A percentile compares a stretch with the other conserved stretches of the same genome.
phyloP scores from a whole-genome alignment of 805 yeast species.

The Lachancea dasiensis region DNA sequence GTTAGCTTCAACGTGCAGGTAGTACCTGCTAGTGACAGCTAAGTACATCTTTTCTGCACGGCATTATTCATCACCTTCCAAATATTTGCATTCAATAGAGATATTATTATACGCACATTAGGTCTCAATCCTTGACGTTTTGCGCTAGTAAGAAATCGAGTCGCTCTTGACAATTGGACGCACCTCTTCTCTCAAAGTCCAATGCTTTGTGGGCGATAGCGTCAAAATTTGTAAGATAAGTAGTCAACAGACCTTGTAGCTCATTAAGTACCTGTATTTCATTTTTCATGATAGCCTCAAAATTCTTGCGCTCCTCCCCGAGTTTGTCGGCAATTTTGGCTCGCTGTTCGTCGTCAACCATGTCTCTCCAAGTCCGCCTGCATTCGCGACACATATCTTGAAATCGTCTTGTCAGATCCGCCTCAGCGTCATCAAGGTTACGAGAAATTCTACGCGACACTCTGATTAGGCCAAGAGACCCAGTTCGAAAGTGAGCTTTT shows the following conservation, averaged over 20 bases:
- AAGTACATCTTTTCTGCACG: too few species aligned
- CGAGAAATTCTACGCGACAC: not conserved
- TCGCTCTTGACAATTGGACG: not conserved
- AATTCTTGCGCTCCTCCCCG: conserved; percentile 11
- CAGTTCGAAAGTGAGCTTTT: not conserved
- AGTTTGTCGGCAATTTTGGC: conserved; percentile 14
- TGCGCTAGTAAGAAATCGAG: not conserved
- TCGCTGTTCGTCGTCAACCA: conserved; percentile 17
- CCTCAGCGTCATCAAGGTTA: not conserved
- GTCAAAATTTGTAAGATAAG: not conserved
- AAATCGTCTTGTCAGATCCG: conserved; percentile 13
- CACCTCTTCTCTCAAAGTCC: not conserved
- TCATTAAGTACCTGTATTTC: conserved; percentile 15
- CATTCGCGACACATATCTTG: conserved; percentile 26
- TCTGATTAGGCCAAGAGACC: conserved; percentile 2
- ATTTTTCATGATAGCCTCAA: conserved; percentile 12
- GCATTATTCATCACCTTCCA: too few species aligned
- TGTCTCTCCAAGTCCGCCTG: conserved; percentile 19
- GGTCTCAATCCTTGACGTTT: not conserved
- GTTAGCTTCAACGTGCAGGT: conserved; percentile 32
- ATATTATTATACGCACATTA: not conserved
- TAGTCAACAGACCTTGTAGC: conserved; percentile 2
- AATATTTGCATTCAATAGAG: not conserved
- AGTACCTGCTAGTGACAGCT: too few species aligned
- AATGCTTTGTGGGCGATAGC: not conserved